Base-by-base conservation (phyloP, 768 basidiomycete species). In the Sistotremastrum suecicum region DNA sequence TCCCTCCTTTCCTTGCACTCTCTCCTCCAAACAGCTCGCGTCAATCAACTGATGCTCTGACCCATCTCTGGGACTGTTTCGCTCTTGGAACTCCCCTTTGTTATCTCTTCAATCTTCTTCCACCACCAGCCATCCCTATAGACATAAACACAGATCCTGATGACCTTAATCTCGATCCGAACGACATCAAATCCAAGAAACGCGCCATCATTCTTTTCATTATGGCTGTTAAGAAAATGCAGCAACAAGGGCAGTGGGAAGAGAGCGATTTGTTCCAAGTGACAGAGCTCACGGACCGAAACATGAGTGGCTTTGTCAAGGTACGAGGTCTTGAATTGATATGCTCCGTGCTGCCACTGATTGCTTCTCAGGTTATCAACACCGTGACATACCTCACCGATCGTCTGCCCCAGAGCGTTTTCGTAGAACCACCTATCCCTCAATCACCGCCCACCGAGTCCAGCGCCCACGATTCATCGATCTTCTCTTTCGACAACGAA, bases 251-350 rank as follows among this genome's bases (percentile, higher is more conserved):
- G 51, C 67, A 70, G 54, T 75, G 86, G 61, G 70, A 72, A 8
- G 73, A 75, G 46, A 81, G 81, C 54, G 82, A 87, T 57, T 75
- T 78, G 40, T 97, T 97, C 63, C 89, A 86, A 0, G 80, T 98
- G 10, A 84, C 84, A 33, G 94, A 98, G 61, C 67, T 98, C 42
- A 87, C 83, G 76, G 78, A 85, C 57, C 76, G 85, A 40, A 83
- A 87, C 54, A 95, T 87, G 4, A 90, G 92, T 54, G 90, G 89
- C 4, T 69, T 98, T 50, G 92, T 97, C 57, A 95, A 95, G 79
- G 92, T 92, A 45, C 51, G 73, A 63, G 11, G 39, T 46, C 4
- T 51, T 42, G 7, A 44, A 53, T 38, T 40, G 5, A 31, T 34
- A 31, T 42, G 49, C 48, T 39, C 32, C 3, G 45, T 47, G 30